A percentile compares a stretch with the other conserved stretches of the same genome.
phyloP scores from a whole-genome alignment of 306 rosid genomes.

The Fragaria ananassa region DNA sequence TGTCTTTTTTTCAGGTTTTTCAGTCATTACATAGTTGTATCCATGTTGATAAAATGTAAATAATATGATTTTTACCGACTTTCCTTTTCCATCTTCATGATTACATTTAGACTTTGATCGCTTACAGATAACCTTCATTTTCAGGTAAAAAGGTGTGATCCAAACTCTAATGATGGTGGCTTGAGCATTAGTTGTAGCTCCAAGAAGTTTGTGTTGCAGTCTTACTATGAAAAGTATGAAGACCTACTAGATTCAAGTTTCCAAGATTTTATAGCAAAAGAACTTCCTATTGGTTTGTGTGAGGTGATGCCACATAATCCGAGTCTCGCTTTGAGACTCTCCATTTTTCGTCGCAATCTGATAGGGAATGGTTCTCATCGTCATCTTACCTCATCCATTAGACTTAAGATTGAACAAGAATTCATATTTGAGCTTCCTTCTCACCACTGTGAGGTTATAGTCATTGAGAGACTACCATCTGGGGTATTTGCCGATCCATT shows the following conservation, averaged over 20 bases:
- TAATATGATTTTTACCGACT: not conserved
- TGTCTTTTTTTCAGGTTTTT: not conserved
- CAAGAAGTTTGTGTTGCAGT: slow-evolving; percentile 47
- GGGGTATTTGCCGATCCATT: slow-evolving; percentile 88
- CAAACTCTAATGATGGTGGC: slow-evolving; percentile 21
- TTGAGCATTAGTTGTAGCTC: slow-evolving; percentile 21
- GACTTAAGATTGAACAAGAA: slow-evolving; percentile 29
- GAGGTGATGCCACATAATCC: slow-evolving; percentile 35
- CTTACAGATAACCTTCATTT: slow-evolving; percentile 17
- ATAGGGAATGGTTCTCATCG: slow-evolving; percentile 83
- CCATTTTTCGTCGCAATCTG: slow-evolving; percentile 43
- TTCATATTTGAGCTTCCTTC: slow-evolving; percentile 34
- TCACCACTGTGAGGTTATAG: slow-evolving; percentile 47
- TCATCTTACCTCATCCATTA: slow-evolving; percentile 47
- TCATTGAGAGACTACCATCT: slow-evolving; percentile 65
- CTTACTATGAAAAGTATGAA: slow-evolving; percentile 45
- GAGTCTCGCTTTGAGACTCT: slow-evolving; percentile 32
- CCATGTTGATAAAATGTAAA: not conserved
- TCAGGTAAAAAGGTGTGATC: slow-evolving; percentile 43
- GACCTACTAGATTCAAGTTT: slow-evolving; percentile 47
- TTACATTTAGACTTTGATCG: slow-evolving; percentile 1
- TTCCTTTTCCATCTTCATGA: not conserved
- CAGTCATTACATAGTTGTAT: not conserved
- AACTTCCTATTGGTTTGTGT: slow-evolving; percentile 43
- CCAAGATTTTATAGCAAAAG: slow-evolving; percentile 50